Base-by-base conservation (phyloP, 116 monocot genomes). In the Trichopus zeylanicus region DNA sequence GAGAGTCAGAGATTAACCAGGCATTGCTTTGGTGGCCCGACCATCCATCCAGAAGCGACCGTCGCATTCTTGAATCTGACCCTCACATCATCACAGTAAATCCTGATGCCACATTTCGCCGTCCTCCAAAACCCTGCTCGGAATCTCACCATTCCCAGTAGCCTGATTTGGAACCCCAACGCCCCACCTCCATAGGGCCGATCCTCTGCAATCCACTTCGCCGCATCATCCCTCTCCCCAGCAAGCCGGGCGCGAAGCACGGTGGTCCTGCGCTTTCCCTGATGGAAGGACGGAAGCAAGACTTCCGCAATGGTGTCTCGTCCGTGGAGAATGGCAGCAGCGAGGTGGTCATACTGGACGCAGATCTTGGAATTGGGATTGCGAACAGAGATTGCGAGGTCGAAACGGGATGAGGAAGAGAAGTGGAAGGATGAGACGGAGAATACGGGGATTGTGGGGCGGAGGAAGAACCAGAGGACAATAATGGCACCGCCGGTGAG, bases 401-500 rank as follows among this genome's bases (percentile, higher is more conserved):
- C 66, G 67, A 81, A 75, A 26, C 61, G 27, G 51, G 73, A 48
- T 29, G 85, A 68, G 49, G 71, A 27, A 59, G 87, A 76, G 34
- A 83, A 56, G 27, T 55, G 30, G 56, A 68, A 53, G 29, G 79
- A 61, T 5, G 70, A 51, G 55, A 88, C 54, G 26, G 79, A 53
- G 73, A 88, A 75, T 5, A 51, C 53, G 23, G 87, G 87, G 53
- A 76, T 19, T 1, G 42, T 67, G 47, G 83, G 82, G 54, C 87
- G 87, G 79, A 88, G 70, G 56, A 82, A 39, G 58, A 88, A 68
- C 79, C 79, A 88, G 70, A 67, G 21, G 67, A 83, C 67, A 53
- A 88, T 37, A 61, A 71, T 76, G 68, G 46, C 59, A 29, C 48
- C 55, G 53, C 67, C 79, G 39, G 77, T 24, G 63, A 66, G 18